phyloP scores from a whole-genome alignment of 1,284 basidiomycete genomes.

The Pseudozyma sp. region DNA sequence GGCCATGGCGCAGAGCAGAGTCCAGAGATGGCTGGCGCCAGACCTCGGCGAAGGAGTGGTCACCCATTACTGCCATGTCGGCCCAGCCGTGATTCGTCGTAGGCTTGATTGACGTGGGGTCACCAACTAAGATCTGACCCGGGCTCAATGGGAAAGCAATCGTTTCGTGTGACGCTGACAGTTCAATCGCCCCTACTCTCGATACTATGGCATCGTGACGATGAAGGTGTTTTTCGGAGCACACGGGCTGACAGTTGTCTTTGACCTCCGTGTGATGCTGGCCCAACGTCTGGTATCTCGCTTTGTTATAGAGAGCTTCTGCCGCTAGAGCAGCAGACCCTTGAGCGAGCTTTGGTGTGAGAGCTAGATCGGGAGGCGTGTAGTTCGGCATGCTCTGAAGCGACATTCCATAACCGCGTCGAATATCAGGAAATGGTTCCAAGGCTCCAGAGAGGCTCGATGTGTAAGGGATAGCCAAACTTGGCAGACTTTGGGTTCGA shows the following conservation, averaged over 20 bases:
- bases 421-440: background rate
- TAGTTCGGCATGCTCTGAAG: no score
- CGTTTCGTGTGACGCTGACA: background rate
- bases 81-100: background rate
- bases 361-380: no score
- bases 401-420: background rate
- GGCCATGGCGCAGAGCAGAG: background rate
- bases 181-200: conserved; percentile 4
- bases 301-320: no score
- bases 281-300: background rate
- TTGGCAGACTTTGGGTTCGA: conserved; percentile 5
- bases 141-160: background rate
- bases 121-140: background rate
- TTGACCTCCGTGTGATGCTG: background rate
- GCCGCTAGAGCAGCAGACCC: no score
- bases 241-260: no score
- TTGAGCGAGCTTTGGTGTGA: no score
- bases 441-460: background rate
- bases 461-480: background rate
- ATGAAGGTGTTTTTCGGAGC: background rate
- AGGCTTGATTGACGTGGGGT: background rate
- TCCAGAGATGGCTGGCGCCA: background rate
- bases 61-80: background rate
- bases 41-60: background rate
- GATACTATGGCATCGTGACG: conserved; percentile 4